A percentile compares a stretch with the other conserved stretches of the same genome.
Evolutionary conservation across 345 rosid species (phyloP).

Genomic region (Sisymbrium irio): DNA sequence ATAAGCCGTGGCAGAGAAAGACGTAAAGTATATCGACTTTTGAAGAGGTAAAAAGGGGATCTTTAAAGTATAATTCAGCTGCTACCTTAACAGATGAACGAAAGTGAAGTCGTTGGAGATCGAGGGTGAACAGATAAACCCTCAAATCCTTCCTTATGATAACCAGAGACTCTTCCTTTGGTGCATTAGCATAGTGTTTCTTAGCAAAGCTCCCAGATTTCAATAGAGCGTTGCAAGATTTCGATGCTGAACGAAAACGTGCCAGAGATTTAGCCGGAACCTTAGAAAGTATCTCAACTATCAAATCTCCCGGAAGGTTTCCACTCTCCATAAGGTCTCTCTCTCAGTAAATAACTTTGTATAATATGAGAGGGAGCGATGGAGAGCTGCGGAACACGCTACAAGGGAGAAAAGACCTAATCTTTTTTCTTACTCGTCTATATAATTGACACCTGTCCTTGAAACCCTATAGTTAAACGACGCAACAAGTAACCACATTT

Average conservation of each 20-base stretch:
- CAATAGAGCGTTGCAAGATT: neutral
- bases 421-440: no score
- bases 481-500: no score
- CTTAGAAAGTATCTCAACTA: neutral
- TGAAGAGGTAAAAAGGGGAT: neutral
- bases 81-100: no score
- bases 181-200: neutral
- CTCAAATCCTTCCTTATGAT: no score
- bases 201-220: neutral
- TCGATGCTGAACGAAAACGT: neutral
- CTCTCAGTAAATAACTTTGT: no score
- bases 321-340: neutral
- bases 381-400: no score
- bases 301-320: neutral
- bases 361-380: no score
- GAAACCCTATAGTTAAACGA: no score
- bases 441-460: no score
- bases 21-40: neutral
- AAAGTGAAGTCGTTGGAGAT: neutral
- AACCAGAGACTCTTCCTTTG: neutral
- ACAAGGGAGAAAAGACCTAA: no score
- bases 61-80: neutral
- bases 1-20: neutral
- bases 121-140: neutral
- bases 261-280: neutral